phyloP scores from a whole-genome alignment of 345 rosid genomes.

The Syzygium aromaticum region DNA sequence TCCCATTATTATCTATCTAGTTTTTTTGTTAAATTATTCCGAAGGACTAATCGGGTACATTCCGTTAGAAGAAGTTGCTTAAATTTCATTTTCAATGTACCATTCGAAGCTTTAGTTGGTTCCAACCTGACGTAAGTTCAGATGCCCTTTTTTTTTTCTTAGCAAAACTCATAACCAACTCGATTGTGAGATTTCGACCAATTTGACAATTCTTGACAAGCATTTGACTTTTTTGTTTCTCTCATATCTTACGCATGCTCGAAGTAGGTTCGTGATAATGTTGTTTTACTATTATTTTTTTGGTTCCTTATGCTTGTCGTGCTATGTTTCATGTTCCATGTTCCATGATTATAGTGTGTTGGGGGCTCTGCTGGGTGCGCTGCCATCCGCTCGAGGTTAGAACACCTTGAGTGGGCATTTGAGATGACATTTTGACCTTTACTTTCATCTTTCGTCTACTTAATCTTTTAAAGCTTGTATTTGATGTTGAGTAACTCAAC shows the following conservation, averaged over 20 bases:
- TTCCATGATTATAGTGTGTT: not conserved
- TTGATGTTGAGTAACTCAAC: not conserved
- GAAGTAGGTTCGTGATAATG: not conserved
- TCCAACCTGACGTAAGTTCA: not conserved
- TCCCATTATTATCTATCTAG: not conserved
- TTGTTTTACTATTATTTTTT: not conserved
- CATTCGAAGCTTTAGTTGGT: not conserved
- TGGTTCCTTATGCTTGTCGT: not conserved
- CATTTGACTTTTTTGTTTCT: not conserved
- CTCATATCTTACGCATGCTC: not conserved
- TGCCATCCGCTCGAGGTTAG: not conserved
- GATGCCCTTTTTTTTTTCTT: not conserved
- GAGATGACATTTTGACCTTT: not conserved
- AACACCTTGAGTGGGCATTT: not conserved
- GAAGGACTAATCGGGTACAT: not conserved
- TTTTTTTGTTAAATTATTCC: too few species aligned
- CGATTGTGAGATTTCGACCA: not conserved
- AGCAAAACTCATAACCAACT: not conserved
- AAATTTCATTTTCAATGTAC: not conserved
- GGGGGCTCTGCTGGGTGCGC: not conserved
- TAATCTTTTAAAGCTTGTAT: not conserved
- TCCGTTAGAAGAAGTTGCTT: not conserved
- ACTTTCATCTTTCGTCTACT: not conserved
- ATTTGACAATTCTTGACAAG: not conserved
- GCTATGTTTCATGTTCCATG: not conserved